Evolutionary conservation across 768 basidiomycete species (phyloP), one percentile per base, ranked within the genome.

Genomic region (Calocybe gangraenosa): DNA sequence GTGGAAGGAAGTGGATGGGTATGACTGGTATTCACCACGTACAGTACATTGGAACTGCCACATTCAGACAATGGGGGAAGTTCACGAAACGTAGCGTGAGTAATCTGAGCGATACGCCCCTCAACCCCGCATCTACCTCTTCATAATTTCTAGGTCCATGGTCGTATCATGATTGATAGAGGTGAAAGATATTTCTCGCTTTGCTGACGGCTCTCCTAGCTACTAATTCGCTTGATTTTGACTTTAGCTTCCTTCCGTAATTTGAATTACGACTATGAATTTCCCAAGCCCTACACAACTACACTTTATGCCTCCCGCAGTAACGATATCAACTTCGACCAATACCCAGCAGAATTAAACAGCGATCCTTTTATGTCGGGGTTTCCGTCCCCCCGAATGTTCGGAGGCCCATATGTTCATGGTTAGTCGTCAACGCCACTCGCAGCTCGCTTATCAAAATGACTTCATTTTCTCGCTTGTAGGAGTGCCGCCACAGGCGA

Each of bases 91-190:
- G 77, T 44, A 78, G 74, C 46, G 79, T 82, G 36, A 47, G 65
- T 28, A 15, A 40, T 5, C 25, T 28, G 6, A 28, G 5, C 25
- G 6, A 28, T 28, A 5, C 25, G 11, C 6, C 5, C 15, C 9
- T 28, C 6, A 6, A 20, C 18, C 30, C 9, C 14, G 14, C 23
- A n/a, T 25, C 20, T 14, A 4, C 19, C n/a, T 4, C 7, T 15
- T 7, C 15, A 6, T 22, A n/a, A n/a, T 34, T n/a, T 13, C 8
- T 47, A 81, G 79, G 68, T 81, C 33, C 70, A 66, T 32, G 71
- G 78, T 35, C 66, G 81, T 14, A 73, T 82, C 44, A 82, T 84
- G 78, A 63, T 84, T 34, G 82, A 84, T 54, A 61, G 77, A 56
- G 68, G 75, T 76, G 50, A 22, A 60, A 55, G 15, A 39, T 37